Conservation (phyloP, 441 rosid species). For the Melastoma candidum region DNA sequence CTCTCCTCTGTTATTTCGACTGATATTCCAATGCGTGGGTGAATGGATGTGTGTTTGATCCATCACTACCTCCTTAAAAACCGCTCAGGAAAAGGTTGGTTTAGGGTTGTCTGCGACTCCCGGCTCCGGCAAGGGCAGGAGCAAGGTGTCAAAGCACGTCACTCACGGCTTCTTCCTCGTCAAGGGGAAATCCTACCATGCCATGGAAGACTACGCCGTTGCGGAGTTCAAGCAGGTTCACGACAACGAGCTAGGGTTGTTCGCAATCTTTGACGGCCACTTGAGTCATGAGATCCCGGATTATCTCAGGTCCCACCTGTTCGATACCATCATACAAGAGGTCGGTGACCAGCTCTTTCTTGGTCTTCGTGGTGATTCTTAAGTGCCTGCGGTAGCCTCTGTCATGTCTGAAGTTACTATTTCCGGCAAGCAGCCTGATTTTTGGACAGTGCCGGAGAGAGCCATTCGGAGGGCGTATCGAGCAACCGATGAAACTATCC, state of each 20-base stretch:
- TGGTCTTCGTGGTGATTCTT: too few relatives aligned
- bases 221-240: constrained; percentile 70
- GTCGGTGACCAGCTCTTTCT: constrained; percentile 17
- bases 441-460: constrained; percentile 61
- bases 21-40: background rate
- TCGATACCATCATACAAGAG: constrained; percentile 76
- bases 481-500: constrained; percentile 47
- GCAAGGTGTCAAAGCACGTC: constrained; percentile 63
- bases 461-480: constrained; percentile 69
- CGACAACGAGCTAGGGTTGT: constrained; percentile 77
- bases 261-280: constrained; percentile 91
- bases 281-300: constrained; percentile 70
- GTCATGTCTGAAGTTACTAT: background rate
- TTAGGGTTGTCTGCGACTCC: constrained; percentile 33
- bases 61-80: background rate
- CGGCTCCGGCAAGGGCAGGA: constrained; percentile 84
- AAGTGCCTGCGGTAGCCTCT: too few relatives aligned
- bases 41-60: background rate
- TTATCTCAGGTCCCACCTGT: constrained; percentile 60
- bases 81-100: constrained; percentile 56
- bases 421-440: constrained; percentile 37
- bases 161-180: constrained; percentile 77
- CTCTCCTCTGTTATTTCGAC: too few relatives aligned
- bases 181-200: constrained; percentile 57
- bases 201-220: constrained; percentile 82